Conservation (phyloP, 305 asterid species). For the Fraxinus angustifolia region DNA sequence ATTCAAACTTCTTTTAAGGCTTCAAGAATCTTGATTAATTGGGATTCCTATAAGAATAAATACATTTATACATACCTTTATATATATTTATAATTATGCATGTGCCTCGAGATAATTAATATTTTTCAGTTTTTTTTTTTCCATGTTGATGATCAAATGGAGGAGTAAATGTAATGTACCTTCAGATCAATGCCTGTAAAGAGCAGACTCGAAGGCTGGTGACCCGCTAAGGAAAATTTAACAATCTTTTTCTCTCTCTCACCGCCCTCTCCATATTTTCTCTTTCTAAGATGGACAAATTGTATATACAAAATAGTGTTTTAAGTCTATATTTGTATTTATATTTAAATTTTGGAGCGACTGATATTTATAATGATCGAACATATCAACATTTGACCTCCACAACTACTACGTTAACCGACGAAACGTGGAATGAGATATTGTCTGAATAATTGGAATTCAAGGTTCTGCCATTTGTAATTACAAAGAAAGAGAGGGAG, state of each 20-base stretch:
- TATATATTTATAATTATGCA: background rate
- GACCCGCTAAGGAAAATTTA: constrained; percentile 51
- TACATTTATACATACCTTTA: background rate
- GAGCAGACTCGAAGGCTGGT: constrained; percentile 56
- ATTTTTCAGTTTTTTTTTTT: background rate
- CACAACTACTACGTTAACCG: constrained; percentile 1
- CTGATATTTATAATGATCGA: constrained; percentile 28
- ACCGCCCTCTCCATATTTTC: constrained; percentile 35
- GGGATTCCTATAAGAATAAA: background rate
- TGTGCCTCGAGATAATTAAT: background rate
- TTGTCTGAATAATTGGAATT: background rate
- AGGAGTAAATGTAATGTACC: constrained; percentile 35
- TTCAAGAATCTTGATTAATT: constrained; percentile 23
- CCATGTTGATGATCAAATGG: background rate
- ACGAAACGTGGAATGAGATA: background rate
- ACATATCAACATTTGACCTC: constrained; percentile 27
- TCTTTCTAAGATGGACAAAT: constrained; percentile 20
- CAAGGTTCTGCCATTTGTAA: constrained; percentile 1
- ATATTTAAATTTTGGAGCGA: constrained; percentile 20
- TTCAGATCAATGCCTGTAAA: constrained; percentile 62
- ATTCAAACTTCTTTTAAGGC: constrained; percentile 12
- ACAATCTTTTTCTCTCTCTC: constrained; percentile 42
- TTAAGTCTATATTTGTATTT: background rate
- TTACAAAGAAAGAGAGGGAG: background rate
- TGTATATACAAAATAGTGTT: background rate